Percentiles rank a stretch among this genome's conserved stretches.
phyloP scores from a whole-genome alignment of 176 grass and related monocot species.

The Bolboschoenus planiculmis region DNA sequence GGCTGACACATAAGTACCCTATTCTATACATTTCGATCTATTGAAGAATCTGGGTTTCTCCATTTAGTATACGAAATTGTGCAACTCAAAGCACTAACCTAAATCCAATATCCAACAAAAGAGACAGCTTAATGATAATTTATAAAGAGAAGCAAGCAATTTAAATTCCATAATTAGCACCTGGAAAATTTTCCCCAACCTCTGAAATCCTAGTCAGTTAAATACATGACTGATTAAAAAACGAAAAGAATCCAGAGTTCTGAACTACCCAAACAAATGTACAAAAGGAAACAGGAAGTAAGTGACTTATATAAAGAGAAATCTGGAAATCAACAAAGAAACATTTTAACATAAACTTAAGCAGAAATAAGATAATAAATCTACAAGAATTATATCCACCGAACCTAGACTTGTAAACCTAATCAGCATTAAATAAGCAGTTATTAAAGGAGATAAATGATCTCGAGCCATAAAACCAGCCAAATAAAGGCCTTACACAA shows the following conservation, averaged over 20 bases:
- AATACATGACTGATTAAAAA: neutral
- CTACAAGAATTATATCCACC: neutral
- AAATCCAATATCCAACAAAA: neutral
- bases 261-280: neutral
- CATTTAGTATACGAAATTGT: neutral
- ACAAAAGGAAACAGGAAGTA: neutral
- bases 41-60: neutral
- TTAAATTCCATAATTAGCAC: neutral
- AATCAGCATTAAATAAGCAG: neutral
- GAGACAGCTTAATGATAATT: neutral
- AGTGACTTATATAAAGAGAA: neutral
- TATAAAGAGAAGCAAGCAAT: neutral
- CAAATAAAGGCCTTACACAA: too few species aligned
- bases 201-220: neutral
- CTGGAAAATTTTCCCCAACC: neutral
- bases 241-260: neutral
- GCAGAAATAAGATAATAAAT: neutral
- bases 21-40: neutral
- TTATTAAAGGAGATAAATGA: neutral
- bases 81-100: neutral
- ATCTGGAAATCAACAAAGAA: neutral
- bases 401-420: neutral
- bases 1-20: neutral
- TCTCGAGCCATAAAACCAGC: neutral
- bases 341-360: neutral